Percentiles rank a stretch among this genome's conserved stretches.
These are phyloP conservation scores for Phyllosticta capitalensis DNA, from an alignment of 2,329 filamentous ascomycete genomes.

Conservation along the genomic window DNA sequence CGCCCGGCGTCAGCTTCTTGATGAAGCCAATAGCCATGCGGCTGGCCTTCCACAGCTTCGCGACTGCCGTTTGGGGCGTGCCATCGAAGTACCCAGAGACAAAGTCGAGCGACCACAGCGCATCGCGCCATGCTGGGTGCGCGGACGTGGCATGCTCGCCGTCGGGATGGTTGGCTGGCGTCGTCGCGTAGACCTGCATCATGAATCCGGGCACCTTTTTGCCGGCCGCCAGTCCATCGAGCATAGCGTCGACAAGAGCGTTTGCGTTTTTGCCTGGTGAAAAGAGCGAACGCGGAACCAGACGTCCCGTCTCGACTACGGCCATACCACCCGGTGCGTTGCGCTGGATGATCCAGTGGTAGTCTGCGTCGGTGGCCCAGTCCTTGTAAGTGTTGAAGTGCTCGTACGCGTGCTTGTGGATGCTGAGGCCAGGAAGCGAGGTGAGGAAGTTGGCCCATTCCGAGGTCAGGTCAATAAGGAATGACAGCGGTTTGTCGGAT, in stretches of 20 bases:
- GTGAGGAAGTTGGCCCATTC: constrained; percentile 24
- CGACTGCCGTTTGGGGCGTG: constrained; percentile 11
- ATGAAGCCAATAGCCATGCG: constrained; percentile 22
- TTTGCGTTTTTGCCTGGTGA: constrained; percentile 14
- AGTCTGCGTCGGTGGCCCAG: constrained; percentile 21
- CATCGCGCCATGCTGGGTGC: constrained; percentile 23
- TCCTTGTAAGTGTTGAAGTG: constrained; percentile 23
- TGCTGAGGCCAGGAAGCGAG: constrained; percentile 22
- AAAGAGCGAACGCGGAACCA: constrained; percentile 25
- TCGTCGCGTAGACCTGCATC: constrained; percentile 26
- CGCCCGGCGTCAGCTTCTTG: constrained; percentile 25
- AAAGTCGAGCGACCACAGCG: constrained; percentile 19
- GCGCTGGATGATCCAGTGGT: constrained; percentile 19
- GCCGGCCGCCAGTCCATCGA: constrained; percentile 19
- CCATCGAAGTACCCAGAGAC: constrained; percentile 21
- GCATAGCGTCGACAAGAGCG: constrained; percentile 21
- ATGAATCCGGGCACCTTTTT: neutral
- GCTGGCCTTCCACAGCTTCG: constrained; percentile 11
- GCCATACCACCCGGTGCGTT: constrained; percentile 28
- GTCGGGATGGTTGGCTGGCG: constrained; percentile 23
- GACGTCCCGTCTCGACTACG: constrained; percentile 24
- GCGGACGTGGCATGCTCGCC: constrained; percentile 21
- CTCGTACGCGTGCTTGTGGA: constrained; percentile 24
- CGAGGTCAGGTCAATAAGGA: constrained; percentile 19
- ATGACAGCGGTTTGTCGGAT: constrained; percentile 16